Base-by-base conservation (phyloP, 2,329 filamentous ascomycete genomes). In the Cytospora paraplurivora region DNA sequence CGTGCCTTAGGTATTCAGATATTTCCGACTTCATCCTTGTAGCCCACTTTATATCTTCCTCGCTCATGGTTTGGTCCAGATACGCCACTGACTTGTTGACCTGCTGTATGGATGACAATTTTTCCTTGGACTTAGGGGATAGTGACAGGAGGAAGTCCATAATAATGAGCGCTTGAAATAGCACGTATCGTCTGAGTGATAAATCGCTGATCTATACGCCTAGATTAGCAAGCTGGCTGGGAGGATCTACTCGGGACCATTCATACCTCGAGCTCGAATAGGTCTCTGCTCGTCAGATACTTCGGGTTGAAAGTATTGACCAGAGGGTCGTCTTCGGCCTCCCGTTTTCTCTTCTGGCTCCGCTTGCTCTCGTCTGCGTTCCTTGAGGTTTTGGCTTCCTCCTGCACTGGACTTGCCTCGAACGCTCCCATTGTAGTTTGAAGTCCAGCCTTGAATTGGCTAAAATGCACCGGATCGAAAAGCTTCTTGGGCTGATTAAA, bases 101-200 rank as follows among this genome's bases (percentile, higher is more conserved):
- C 38, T 52, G 37, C n/a, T 54, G 59, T 33, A 90, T 78, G 59
- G 88, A 84, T 41, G 87, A 81, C 55, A 93, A 82, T 74, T 91
- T 95, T 68, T 90, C 88, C 76, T 96, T 97, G 33, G 92, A 88
- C 68, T 88, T 87, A 8, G 90, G 82, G 5, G 93, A 93, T 59
- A 98, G 82, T 1, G 93, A 97, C n/a, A 98, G 82, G 38, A 99
- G 83, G 70, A 99, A 99, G 72, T 99, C 94, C 72, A 98, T 86
- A 64, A 97, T 83, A 69, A 99, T 98, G 61, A 98, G 85, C 15
- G 93, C 91, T 76, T 99, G 95, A 2, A 99, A 94, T 44, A 99
- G 84, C 59, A 99, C 92, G 74, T 99, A 93, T 63, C 96, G 86
- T 69, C 96, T 86, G 74, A 99, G 98, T 7, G 94, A 94, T 49